Conservation (phyloP, 257 asterid genomes). For the Petunia axillaris region DNA sequence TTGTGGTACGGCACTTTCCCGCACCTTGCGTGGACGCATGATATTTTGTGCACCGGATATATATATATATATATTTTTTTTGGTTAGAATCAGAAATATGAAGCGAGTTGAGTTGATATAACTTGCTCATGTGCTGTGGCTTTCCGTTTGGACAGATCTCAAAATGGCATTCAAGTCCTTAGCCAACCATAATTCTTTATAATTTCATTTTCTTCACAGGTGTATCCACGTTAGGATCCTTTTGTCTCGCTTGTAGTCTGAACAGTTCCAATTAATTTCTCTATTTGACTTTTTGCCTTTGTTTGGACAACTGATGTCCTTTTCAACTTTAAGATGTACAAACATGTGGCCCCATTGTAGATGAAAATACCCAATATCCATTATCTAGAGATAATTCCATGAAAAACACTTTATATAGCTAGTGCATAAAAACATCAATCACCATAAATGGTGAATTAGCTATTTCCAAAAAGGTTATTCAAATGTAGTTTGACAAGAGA, state of each 20-base stretch:
- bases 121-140: background rate
- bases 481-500: background rate
- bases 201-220: background rate
- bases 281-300: background rate
- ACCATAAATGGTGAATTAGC: background rate
- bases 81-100: background rate
- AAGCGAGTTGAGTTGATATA: background rate
- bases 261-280: background rate
- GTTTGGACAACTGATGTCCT: background rate
- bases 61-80: no score
- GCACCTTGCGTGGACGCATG: no score
- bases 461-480: background rate
- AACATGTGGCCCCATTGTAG: background rate
- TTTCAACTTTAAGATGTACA: background rate
- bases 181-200: background rate
- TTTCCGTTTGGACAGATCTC: background rate
- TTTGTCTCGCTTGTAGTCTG: background rate
- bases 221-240: background rate
- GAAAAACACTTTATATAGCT: background rate
- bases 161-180: background rate
- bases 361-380: slow-evolving; percentile 7
- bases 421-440: background rate
- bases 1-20: no score
- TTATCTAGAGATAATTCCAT: background rate
- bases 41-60: no score